These are phyloP conservation scores for Gossypium sturtianum DNA, from an alignment of 345 rosid genomes.

Conservation along the genomic window DNA sequence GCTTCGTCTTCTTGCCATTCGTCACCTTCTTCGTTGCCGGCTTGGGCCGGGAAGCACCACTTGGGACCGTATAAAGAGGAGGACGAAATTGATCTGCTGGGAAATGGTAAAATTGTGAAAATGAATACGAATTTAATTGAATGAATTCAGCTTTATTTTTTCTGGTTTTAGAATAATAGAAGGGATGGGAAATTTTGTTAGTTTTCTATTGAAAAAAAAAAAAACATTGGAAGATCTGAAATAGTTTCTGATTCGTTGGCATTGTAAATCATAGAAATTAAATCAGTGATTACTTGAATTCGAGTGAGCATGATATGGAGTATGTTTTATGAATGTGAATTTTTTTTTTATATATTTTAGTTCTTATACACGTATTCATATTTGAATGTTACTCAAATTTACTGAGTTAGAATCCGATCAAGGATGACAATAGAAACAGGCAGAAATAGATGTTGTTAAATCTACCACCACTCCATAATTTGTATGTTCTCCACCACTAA, in stretches of 20 bases:
- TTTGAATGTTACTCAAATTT: no score
- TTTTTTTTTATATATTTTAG: no score
- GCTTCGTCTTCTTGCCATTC: slow-evolving; percentile 29
- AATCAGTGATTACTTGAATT: no score
- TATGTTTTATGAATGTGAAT: no score
- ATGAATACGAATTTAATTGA: neutral
- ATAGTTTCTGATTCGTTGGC: neutral
- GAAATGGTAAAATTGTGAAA: neutral
- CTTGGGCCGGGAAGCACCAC: neutral
- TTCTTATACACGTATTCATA: no score
- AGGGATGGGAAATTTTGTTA: no score
- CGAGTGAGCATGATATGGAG: neutral
- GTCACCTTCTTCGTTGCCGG: slow-evolving; percentile 41
- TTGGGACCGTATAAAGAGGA: neutral
- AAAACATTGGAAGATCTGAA: neutral
- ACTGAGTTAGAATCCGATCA: no score
- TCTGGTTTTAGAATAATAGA: neutral
- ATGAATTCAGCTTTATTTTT: neutral
- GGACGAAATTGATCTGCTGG: neutral
- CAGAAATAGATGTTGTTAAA: no score
- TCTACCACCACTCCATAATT: no score
- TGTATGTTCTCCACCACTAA: accelerated
- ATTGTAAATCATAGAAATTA: neutral
- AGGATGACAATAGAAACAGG: no score
- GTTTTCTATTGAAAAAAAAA: neutral